These are phyloP conservation scores for Cryptosporidium sp. DNA, from an alignment of 169 alveolate species.

Conservation along the genomic window DNA sequence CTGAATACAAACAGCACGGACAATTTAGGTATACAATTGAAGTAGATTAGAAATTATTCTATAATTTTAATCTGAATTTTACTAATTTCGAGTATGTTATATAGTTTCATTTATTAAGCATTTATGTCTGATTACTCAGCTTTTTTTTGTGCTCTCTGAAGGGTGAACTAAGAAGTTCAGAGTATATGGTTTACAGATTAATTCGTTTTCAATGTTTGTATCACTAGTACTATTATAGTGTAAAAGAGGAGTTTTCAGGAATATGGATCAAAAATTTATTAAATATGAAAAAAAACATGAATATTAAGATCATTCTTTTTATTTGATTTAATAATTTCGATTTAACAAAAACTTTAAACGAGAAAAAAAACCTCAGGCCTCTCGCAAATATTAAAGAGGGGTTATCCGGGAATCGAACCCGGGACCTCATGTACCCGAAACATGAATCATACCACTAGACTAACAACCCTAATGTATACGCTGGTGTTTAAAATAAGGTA, in stretches of 20 bases:
- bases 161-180: too few relatives aligned
- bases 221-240: too few relatives aligned
- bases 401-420: conserved; percentile 99
- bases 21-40: neutral
- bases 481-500: neutral
- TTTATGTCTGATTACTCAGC: neutral
- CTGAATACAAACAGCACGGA: neutral
- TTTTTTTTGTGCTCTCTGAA: too few relatives aligned
- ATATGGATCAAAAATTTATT: too few relatives aligned
- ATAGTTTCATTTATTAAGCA: too few relatives aligned
- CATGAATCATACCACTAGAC: conserved; percentile 99
- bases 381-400: conserved; percentile 51
- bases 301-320: too few relatives aligned
- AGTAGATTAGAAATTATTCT: neutral
- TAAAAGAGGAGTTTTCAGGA: too few relatives aligned
- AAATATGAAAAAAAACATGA: too few relatives aligned
- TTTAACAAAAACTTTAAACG: neutral
- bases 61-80: neutral
- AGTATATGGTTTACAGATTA: too few relatives aligned
- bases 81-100: neutral
- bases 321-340: too few relatives aligned
- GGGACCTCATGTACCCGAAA: conserved; percentile 99
- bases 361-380: neutral
- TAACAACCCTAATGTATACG: conserved; percentile 72
- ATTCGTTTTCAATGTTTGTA: too few relatives aligned